A percentile compares a stretch with the other conserved stretches of the same genome.
Conservation (phyloP, 2,329 filamentous ascomycete species). For the Zymoseptoria brevis region DNA sequence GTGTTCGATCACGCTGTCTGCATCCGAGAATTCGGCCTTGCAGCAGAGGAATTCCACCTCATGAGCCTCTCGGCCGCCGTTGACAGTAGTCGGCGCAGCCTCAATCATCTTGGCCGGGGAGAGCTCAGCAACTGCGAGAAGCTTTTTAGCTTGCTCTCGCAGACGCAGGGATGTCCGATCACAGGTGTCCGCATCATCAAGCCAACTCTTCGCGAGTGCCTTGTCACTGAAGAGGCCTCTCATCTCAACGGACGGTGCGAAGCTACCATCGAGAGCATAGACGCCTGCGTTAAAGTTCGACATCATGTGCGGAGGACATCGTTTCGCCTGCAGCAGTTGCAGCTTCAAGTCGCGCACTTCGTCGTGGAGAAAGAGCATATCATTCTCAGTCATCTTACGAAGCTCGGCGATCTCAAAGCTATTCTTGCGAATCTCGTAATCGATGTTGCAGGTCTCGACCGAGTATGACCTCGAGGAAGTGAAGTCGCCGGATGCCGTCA, state of each 20-base stretch:
- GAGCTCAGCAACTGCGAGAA: not conserved
- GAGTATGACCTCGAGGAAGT: not conserved
- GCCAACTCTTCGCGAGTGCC: constrained; percentile 4
- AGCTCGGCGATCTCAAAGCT: constrained; percentile 5
- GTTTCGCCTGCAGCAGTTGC: not conserved
- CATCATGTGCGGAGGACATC: not conserved
- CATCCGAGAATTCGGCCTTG: not conserved
- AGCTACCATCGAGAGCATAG: not conserved
- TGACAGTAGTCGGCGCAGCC: not conserved
- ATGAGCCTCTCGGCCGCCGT: not conserved
- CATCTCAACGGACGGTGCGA: not conserved
- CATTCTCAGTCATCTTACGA: constrained; percentile 3
- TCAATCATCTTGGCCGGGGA: constrained; percentile 4
- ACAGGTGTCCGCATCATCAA: constrained; percentile 3
- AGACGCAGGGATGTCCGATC: constrained; percentile 1
- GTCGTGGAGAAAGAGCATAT: constrained; percentile 9
- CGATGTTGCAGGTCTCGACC: not conserved
- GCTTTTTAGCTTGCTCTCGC: constrained; percentile 1
- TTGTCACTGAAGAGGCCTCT: constrained; percentile 1
- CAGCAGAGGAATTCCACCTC: not conserved
- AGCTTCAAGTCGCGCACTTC: constrained; percentile 6
- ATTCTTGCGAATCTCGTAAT: not conserved
- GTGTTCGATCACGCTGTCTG: not conserved
- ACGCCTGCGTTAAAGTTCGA: not conserved
- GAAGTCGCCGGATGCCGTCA: not conserved